Evolutionary conservation across 306 rosid species (phyloP).

Genomic region (Prunus mume): DNA sequence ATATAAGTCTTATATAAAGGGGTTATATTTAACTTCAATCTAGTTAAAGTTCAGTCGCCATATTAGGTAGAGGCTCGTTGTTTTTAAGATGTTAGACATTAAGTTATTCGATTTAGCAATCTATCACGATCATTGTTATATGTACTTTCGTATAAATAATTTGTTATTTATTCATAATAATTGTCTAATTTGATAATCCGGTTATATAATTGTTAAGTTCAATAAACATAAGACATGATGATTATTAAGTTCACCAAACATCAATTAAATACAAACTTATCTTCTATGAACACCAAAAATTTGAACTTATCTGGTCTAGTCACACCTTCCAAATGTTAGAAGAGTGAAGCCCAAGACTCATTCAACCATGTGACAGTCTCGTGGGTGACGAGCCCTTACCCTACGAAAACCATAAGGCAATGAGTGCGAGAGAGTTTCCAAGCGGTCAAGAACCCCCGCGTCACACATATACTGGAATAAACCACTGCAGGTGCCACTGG

Average conservation of each 20-base stretch:
- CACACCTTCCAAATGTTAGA: not conserved
- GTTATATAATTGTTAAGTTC: not conserved
- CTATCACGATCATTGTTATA: no score
- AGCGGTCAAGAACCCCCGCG: conserved; percentile 12
- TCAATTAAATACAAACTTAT: no score
- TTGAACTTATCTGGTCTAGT: not conserved
- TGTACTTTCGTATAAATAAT: fast-evolving
- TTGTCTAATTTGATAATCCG: no score
- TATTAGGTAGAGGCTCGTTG: no score
- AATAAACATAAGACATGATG: not conserved
- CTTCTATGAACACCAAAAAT: no score
- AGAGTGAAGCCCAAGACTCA: not conserved
- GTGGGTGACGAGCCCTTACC: not conserved
- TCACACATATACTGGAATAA: conserved; percentile 23
- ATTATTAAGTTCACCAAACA: no score
- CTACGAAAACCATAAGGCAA: not conserved
- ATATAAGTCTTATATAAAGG: no score
- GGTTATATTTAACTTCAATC: no score
- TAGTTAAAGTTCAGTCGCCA: fast-evolving
- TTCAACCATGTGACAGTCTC: conserved; percentile 42
- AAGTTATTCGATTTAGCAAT: no score
- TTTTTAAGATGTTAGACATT: not conserved
- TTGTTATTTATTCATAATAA: no score
- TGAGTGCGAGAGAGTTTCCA: no score
- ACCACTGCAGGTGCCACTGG: conserved; percentile 13